Conservation (phyloP, 2,329 filamentous ascomycete species). For the Talaromyces pinophilus region DNA sequence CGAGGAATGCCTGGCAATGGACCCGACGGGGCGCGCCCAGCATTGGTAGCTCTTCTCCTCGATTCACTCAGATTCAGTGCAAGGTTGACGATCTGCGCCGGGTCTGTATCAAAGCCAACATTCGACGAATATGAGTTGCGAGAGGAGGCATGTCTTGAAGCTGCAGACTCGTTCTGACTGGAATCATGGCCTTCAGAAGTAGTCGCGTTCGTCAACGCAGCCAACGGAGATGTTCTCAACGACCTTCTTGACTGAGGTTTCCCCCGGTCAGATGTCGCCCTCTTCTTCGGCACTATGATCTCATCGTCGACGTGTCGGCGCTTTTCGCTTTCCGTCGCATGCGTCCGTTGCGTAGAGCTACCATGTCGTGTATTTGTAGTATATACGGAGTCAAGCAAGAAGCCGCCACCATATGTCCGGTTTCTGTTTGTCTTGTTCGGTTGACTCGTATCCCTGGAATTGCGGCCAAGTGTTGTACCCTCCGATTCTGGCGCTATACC, state of each 20-base stretch:
- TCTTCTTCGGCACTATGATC: conserved; percentile 39
- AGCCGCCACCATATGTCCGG: conserved; percentile 36
- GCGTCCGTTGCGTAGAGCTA: conserved; percentile 29
- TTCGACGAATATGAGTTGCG: conserved; percentile 24
- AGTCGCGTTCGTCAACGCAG: conserved; percentile 31
- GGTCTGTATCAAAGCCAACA: conserved; percentile 66
- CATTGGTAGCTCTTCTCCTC: conserved; percentile 61
- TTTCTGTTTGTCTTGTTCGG: conserved; percentile 23
- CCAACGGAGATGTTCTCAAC: conserved; percentile 35
- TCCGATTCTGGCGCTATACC: conserved; percentile 36
- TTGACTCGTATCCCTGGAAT: conserved; percentile 38
- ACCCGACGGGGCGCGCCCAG: conserved; percentile 56
- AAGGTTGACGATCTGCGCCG: conserved; percentile 88
- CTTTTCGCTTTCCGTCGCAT: conserved; percentile 42
- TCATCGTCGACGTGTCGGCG: conserved; percentile 41
- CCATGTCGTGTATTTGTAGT: conserved; percentile 33
- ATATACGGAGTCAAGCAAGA: conserved; percentile 49
- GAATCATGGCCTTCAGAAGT: conserved; percentile 25
- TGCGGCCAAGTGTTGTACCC: conserved; percentile 40
- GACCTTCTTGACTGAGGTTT: conserved; percentile 36
- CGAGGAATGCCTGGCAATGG: conserved; percentile 48
- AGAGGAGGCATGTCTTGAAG: conserved; percentile 19
- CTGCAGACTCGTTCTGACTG: conserved; percentile 14
- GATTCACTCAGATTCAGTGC: conserved; percentile 82
- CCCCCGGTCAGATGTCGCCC: conserved; percentile 33